A percentile compares a stretch with the other conserved stretches of the same genome.
These are phyloP conservation scores for Tubosaeta sp. DNA, from an alignment of 768 basidiomycete genomes.

Conservation along the genomic window DNA sequence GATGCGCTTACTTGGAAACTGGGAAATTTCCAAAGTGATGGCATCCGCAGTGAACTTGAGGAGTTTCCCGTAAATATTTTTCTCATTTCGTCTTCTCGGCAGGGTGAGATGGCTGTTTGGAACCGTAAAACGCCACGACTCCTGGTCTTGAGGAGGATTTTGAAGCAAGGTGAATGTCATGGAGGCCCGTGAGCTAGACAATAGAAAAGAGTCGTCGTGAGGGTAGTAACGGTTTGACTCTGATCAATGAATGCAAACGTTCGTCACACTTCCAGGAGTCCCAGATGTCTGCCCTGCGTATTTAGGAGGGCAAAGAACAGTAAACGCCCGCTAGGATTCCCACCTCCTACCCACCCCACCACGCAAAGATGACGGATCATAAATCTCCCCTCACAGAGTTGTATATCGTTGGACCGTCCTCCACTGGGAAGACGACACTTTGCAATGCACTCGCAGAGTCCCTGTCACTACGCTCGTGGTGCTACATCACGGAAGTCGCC, in stretches of 20 bases:
- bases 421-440: constrained; percentile 69
- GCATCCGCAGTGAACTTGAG: constrained; percentile 47
- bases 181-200: background rate
- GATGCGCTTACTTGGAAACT: constrained; percentile 56
- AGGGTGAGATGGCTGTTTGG: constrained; percentile 28
- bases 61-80: constrained; percentile 40
- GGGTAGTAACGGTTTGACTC: background rate
- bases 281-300: background rate
- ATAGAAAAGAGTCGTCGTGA: background rate
- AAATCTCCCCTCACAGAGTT: constrained; percentile 18
- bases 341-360: constrained; percentile 13
- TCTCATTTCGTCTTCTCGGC: constrained; percentile 24
- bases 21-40: constrained; percentile 47
- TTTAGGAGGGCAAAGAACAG: constrained; percentile 9
- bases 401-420: constrained; percentile 54
- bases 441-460: constrained; percentile 47
- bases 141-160: constrained; percentile 44
- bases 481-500: constrained; percentile 59
- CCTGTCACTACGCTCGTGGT: constrained; percentile 34
- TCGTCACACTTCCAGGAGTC: constrained; percentile 1
- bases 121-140: constrained; percentile 47
- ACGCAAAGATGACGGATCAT: constrained; percentile 14
- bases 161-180: constrained; percentile 33
- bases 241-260: constrained; percentile 1
- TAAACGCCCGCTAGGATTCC: constrained; percentile 11